Evolutionary conservation across 2,329 filamentous ascomycete species (phyloP), one percentile per base, ranked within the genome.

Genomic region (Verruconis gallopava): DNA sequence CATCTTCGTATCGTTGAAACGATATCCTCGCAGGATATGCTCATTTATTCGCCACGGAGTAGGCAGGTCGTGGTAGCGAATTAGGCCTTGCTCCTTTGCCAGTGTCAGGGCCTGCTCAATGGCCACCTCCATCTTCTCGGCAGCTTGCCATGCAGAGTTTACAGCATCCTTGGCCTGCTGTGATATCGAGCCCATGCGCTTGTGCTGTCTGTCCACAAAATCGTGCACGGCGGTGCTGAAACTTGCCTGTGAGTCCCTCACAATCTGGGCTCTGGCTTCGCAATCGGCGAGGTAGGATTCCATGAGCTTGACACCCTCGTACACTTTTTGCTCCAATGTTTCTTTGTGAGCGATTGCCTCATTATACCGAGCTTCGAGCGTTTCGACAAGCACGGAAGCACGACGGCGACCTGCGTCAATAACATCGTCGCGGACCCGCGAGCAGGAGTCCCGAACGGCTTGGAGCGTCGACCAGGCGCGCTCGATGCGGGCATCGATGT

Each of bases 41-140:
- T 88, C 86, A 62, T 98, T 98, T 55, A 93, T 81, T 46, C 83
- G 75, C 91, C 91, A 98, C 0, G 91, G 91, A 28, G 81, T 69
- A 1, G 91, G 91, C 4, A 98, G 71, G 54, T 95, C 86, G 37
- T 93, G 78, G 63, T 96, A 98, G 47, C 74, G 73, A 50, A 98
- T 81, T 12, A 95, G 71, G 37, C 88, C 85, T 38, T 85, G 73
- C 55, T 93, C 79, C 50, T 81, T 74, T 20, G 88, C 86, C 44
- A 78, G 71, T 15, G 67, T 53, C 43, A 94, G 76, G 11, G 91
- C 89, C 42, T 74, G 72, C 51, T 89, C 81, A 32, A 98, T 80
- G 48, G 83, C 85, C 53, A 56, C 47, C 47, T 63, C 62, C 46
- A 69, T 55, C 15, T 51, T 57, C 32, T 85, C 77, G 42, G 83